Percentiles rank a stretch among this genome's conserved stretches.
phyloP scores from a whole-genome alignment of 2,329 filamentous ascomycete genomes.

The Pseudogymnoascus sp. region DNA sequence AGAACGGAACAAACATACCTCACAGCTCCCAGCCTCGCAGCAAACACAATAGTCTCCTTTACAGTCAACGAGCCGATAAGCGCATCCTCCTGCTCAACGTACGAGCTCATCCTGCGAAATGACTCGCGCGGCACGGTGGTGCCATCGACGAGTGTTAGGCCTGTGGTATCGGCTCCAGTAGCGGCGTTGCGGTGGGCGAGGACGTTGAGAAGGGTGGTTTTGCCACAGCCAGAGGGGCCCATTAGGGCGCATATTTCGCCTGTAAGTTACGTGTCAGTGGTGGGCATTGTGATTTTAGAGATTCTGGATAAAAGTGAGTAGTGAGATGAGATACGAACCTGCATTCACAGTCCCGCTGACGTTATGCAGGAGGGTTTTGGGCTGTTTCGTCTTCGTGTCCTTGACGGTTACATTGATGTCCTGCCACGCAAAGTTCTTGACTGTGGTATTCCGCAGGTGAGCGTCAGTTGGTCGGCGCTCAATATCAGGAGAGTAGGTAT shows the following conservation, averaged over 20 bases:
- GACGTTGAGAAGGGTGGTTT: constrained; percentile 76
- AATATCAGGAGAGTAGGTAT: background rate
- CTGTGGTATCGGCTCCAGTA: constrained; percentile 45
- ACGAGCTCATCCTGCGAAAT: constrained; percentile 61
- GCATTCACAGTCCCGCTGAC: constrained; percentile 57
- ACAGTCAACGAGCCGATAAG: constrained; percentile 75
- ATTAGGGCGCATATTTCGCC: constrained; percentile 73
- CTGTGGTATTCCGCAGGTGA: constrained; percentile 53
- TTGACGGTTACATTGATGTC: constrained; percentile 63
- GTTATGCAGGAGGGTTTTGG: constrained; percentile 53
- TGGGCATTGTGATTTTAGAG: background rate
- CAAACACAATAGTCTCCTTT: constrained; percentile 69
- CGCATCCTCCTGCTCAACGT: constrained; percentile 84
- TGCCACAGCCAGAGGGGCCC: constrained; percentile 67
- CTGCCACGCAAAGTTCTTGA: constrained; percentile 58
- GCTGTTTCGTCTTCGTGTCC: constrained; percentile 55
- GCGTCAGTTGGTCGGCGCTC: constrained; percentile 10
- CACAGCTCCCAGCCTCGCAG: constrained; percentile 49
- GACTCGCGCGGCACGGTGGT: constrained; percentile 38
- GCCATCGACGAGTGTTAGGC: constrained; percentile 57
- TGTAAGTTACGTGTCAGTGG: constrained; percentile 18
- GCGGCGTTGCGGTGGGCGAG: constrained; percentile 54
- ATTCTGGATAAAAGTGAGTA: background rate
- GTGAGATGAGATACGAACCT: constrained; percentile 31
- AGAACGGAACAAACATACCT: constrained; percentile 34